phyloP scores from a whole-genome alignment of 257 asterid species.

The Solanum virginianum region DNA sequence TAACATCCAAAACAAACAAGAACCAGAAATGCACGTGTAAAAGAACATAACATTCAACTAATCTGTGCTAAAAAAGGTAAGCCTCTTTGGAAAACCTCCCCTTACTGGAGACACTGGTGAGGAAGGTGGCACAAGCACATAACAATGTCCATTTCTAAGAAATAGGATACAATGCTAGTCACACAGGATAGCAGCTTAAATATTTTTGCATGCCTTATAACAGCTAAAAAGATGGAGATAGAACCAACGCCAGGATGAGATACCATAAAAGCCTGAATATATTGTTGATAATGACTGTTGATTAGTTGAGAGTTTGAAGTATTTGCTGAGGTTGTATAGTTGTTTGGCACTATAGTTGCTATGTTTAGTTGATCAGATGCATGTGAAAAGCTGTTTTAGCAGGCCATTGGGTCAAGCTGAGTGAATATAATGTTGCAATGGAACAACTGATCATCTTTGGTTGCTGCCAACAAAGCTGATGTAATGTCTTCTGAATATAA shows the following conservation, averaged over 20 bases:
- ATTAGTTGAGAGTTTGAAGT: conserved; percentile 88
- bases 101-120: neutral
- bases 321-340: conserved; percentile 91
- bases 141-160: neutral
- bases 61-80: neutral
- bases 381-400: conserved; percentile 94
- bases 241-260: conserved; percentile 48
- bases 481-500: conserved; percentile 91
- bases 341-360: conserved; percentile 88
- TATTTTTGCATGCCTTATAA: neutral
- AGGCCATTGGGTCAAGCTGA: conserved; percentile 48
- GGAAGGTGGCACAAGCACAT: neutral
- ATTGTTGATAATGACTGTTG: conserved; percentile 92
- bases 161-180: neutral
- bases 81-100: neutral
- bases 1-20: neutral
- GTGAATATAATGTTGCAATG: conserved; percentile 68
- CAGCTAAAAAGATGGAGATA: neutral
- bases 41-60: neutral
- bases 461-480: conserved; percentile 95
- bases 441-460: conserved; percentile 96
- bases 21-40: neutral
- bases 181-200: neutral
- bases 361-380: conserved; percentile 93
- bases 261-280: conserved; percentile 92